Base-by-base conservation (phyloP, 352 stramenopile species). In the Phytophthora sp. region DNA sequence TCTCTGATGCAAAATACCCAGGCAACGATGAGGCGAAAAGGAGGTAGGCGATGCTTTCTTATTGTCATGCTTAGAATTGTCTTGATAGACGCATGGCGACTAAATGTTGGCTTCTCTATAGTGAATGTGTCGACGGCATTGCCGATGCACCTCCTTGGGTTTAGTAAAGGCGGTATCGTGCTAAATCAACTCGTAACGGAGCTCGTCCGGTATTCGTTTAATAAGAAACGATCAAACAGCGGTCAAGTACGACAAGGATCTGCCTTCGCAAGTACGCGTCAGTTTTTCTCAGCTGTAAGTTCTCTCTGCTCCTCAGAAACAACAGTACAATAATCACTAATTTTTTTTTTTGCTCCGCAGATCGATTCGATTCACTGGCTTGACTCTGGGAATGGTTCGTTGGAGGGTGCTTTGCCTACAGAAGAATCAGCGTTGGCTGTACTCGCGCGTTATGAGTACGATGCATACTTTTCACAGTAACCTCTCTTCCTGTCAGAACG, bases 151-250 rank as follows among this genome's bases (percentile, higher is more conserved):
- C 61, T 91, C 6, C 45, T 89, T 11, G 82, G 82, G 4, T 91
- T 91, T 43, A 91, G 82, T 69, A 88, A 88, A 54, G 82, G 82
- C 4, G 79, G 76, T 15, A 67, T 82, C 23, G 82, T 91, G 23
- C 54, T 91, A 17, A 91, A 89, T 44, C 82, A 91, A 51, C 60
- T 91, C n/a, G 71, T 85, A 31, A 86, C 82, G 4, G 82, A 91
- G 43, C 62, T 89, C 5, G 79, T 78, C 34, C 61, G 63, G 39
- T 73, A 64, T 48, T 69, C 69, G 38, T 66, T 76, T 21, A 73
- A 69, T 43, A 73, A 69, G 57, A 76, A 76, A 54, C 68, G 68
- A 35, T 76, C 62, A 10, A 70, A 66, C 21, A 64, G 30, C 23
- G 68, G 68, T 10, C 62, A 76, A 27, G 24, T 63, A 54, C 62